Conservation (phyloP, 1,284 basidiomycete species). For the Flammula alnicola region DNA sequence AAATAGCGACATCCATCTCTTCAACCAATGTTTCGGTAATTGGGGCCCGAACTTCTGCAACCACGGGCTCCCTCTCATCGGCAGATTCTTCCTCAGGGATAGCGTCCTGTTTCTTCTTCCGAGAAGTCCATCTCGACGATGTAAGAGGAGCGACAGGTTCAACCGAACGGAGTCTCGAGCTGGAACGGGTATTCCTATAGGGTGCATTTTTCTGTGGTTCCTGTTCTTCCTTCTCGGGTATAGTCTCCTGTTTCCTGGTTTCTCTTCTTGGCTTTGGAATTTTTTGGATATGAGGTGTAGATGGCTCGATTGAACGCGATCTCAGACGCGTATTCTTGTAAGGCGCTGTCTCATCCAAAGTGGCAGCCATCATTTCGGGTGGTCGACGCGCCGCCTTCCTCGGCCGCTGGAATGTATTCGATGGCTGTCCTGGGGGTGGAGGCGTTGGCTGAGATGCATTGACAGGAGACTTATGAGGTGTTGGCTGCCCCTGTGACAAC, state of each 20-base stretch:
- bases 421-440: background rate
- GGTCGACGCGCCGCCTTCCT: conserved; percentile 19
- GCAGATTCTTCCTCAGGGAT: conserved; percentile 9
- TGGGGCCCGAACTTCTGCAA: too few relatives aligned
- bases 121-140: background rate
- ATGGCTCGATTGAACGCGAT: conserved; percentile 21
- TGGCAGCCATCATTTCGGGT: background rate
- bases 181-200: background rate
- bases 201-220: background rate
- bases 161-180: conserved; percentile 4
- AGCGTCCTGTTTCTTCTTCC: background rate
- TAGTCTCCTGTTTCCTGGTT: background rate
- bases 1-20: conserved; percentile 29
- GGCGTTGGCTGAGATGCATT: background rate
- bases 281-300: conserved; percentile 6
- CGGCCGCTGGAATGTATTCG: conserved; percentile 2
- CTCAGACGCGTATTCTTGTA: conserved; percentile 26
- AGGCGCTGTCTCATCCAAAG: conserved; percentile 11
- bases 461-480: background rate
- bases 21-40: conserved; percentile 23
- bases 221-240: background rate
- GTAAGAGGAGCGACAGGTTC: conserved; percentile 2
- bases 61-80: conserved; percentile 1
- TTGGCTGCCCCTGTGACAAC: too few relatives aligned
- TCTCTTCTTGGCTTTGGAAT: conserved; percentile 8